Percentiles rank a stretch among this genome's conserved stretches.
phyloP scores from a whole-genome alignment of 1,139 yeast genomes.

The Geotrichum citri-aurantii region DNA sequence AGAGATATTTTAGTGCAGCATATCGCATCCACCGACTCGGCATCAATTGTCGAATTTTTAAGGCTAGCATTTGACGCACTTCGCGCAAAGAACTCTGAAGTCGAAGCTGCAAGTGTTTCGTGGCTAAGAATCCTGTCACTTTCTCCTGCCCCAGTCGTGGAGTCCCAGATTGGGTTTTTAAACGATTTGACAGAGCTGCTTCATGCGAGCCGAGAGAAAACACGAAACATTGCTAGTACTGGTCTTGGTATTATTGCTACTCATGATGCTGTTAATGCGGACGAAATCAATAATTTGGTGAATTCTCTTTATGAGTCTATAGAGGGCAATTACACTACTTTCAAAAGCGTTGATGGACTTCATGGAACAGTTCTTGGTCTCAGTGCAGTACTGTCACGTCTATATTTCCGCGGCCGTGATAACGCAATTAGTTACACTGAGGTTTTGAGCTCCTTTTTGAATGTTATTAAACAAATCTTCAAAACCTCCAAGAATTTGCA shows the following conservation, averaged over 20 bases:
- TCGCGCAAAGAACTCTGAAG: conserved; percentile 15
- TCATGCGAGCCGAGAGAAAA: conserved; percentile 29
- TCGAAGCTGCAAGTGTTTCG: conserved; percentile 27
- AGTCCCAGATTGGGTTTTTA: conserved; percentile 10
- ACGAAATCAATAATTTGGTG: conserved; percentile 20
- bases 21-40: conserved; percentile 20
- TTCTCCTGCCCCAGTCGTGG: conserved; percentile 28
- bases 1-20: conserved; percentile 36
- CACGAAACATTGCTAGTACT: conserved; percentile 39
- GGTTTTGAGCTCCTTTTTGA: background rate
- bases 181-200: conserved; percentile 22
- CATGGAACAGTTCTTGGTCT: conserved; percentile 38
- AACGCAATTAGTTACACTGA: conserved; percentile 16
- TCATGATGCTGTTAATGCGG: conserved; percentile 36
- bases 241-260: conserved; percentile 53
- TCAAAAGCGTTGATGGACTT: conserved; percentile 11
- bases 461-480: conserved; percentile 1
- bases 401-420: conserved; percentile 40
- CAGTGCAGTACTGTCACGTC: conserved; percentile 50
- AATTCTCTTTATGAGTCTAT: conserved; percentile 13
- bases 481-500: conserved; percentile 11
- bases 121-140: conserved; percentile 28
- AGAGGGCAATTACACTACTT: conserved; percentile 10
- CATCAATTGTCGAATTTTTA: conserved; percentile 26
- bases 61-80: conserved; percentile 37